Evolutionary conservation across 495 filamentous ascomycete species (phyloP).

Genomic region (Neurospora intermedia): DNA sequence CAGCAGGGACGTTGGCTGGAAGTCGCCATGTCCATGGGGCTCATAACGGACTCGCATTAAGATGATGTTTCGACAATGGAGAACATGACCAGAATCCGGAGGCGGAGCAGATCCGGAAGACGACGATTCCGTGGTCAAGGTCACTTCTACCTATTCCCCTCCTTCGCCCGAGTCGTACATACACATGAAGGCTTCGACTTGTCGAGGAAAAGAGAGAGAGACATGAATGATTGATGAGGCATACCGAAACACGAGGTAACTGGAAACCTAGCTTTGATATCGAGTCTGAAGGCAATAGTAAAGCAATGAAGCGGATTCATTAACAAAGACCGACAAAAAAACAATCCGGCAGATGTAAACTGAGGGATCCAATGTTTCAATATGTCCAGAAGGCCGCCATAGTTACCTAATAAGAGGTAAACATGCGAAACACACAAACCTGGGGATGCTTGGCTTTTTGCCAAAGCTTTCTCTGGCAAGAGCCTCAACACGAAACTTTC

Average conservation of each 20-base stretch:
- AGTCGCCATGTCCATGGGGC: conserved; percentile 9
- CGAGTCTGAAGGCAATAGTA: not conserved
- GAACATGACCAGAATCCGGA: not conserved
- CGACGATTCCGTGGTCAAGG: not conserved
- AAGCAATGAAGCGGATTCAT: not conserved
- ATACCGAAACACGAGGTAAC: not conserved
- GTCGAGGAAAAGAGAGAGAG: not conserved
- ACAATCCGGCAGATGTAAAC: conserved; percentile 16
- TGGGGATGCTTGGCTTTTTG: not conserved
- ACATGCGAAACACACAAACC: conserved; percentile 10
- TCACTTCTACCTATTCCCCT: not conserved
- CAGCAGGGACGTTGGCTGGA: not conserved
- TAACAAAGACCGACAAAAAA: not conserved
- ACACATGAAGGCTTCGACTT: not conserved
- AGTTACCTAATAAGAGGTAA: conserved; percentile 25
- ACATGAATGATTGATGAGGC: not conserved
- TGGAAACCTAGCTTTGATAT: not conserved
- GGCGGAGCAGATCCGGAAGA: not conserved
- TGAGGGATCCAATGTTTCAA: conserved; percentile 19
- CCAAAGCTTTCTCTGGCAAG: conserved; percentile 5
- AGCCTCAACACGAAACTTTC: conserved; percentile 16
- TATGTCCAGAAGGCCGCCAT: no score
- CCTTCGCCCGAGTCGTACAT: not conserved
- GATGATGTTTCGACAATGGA: not conserved
- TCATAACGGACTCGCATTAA: conserved; percentile 12